Base-by-base conservation (phyloP, 345 rosid species). In the Anacardium occidentale region DNA sequence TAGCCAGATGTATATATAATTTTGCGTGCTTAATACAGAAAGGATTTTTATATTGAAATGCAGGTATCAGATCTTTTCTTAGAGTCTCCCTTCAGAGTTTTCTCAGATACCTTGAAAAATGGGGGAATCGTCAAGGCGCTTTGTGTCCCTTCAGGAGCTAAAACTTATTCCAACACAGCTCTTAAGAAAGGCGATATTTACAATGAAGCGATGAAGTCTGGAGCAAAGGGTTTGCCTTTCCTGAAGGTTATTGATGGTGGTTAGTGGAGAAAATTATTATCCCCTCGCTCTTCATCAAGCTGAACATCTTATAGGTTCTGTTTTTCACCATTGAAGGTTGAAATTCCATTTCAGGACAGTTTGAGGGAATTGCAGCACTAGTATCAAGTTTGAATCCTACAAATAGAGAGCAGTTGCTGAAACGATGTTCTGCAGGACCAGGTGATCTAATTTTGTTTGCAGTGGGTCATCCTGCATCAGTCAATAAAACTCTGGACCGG, bases 181-280 rank as follows among this genome's bases (percentile, higher is more conserved):
- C 94, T 95, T 52, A 95, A 92, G 83, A 95, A 95, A 84, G 99
- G 99, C 77, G 93, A 93, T 75, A 45, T 95, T 67, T 87, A 86
- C 78, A 85, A 62, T 54, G 92, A 92, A 85, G 97, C 98, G 55
- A 75, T 90, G n/a, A 89, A 88, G 78, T 91, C 99, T 29, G 99
- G 98, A 78, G 98, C 97, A 57, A 95, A 88, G 84, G 99, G 99
- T 60, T 83, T 95, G 63, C 97, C 98, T 64, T 95, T 92, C 82
- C 84, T 95, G 73, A 95, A 92, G 87, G 91, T 92, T 76, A 77
- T 83, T 80, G 97, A 91, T 83, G 79, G 85, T 85, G 98, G 99
- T 95, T 89, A 76, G 69, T 66, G 40, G 73, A 75, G 10, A 32
- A 0, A 54, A 9, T 22, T 65, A 37, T 55, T 32, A 67, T 69